Evolutionary conservation across 2,329 filamentous ascomycete genomes (phyloP).

Genomic region (Sarocladium strictum): DNA sequence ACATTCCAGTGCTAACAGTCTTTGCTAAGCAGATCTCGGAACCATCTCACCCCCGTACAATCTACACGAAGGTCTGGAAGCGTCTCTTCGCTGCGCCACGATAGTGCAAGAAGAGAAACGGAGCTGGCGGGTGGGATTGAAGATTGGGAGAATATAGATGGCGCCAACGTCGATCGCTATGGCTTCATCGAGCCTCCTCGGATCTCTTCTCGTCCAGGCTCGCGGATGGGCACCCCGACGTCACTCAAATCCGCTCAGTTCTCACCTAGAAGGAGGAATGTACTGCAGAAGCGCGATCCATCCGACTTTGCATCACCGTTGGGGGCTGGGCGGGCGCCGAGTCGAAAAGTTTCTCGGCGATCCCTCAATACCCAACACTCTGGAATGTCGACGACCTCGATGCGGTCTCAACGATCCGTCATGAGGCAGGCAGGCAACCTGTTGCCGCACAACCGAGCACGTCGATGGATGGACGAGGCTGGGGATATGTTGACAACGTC

Average conservation of each 20-base stretch:
- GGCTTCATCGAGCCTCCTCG: constrained; percentile 55
- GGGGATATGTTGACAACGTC: constrained; percentile 60
- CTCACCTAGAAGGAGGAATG: constrained; percentile 40
- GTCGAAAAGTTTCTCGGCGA: constrained; percentile 49
- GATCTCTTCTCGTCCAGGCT: constrained; percentile 21
- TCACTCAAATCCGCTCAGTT: constrained; percentile 36
- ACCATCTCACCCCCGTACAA: constrained; percentile 25
- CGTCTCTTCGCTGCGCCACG: constrained; percentile 38
- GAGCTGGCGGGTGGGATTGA: constrained; percentile 55
- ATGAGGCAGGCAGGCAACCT: constrained; percentile 53
- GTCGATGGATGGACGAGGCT: constrained; percentile 57
- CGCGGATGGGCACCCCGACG: constrained; percentile 34
- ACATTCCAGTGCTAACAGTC: neutral
- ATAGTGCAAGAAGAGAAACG: constrained; percentile 30
- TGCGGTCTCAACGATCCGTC: constrained; percentile 47
- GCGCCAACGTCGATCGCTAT: constrained; percentile 59
- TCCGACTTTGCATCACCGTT: constrained; percentile 32
- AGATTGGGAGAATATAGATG: constrained; percentile 61
- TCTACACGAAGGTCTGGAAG: constrained; percentile 35
- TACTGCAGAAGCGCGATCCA: constrained; percentile 32
- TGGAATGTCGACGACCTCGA: constrained; percentile 43
- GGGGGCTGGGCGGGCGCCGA: constrained; percentile 36
- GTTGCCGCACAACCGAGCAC: constrained; percentile 55
- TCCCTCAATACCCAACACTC: constrained; percentile 55
- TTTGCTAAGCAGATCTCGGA: constrained; percentile 18